Conservation (phyloP, 1,284 basidiomycete species). For the Austropuccinia psidii region DNA sequence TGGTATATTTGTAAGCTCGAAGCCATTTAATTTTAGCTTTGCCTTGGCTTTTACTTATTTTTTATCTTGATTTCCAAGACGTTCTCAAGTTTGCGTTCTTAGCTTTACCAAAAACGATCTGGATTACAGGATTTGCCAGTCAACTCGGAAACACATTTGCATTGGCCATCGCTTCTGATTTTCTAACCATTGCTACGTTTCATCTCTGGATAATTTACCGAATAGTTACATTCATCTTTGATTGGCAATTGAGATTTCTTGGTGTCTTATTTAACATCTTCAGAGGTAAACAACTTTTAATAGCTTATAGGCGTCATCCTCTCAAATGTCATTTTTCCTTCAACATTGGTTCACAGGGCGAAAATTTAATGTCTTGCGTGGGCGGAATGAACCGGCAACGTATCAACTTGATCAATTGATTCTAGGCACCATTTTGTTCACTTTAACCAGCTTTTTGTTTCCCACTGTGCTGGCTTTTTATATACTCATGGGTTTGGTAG, state of each 20-base stretch:
- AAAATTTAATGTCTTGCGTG: constrained; percentile 70
- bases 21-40: background rate
- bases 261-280: constrained; percentile 87
- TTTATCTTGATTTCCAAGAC: constrained; percentile 40
- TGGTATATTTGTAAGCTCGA: constrained; percentile 59
- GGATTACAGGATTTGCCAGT: constrained; percentile 55
- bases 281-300: constrained; percentile 57
- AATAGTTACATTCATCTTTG: constrained; percentile 60
- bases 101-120: constrained; percentile 53
- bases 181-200: constrained; percentile 60
- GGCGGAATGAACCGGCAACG: constrained; percentile 75
- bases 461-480: constrained; percentile 86
- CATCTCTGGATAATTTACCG: constrained; percentile 69
- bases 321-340: background rate
- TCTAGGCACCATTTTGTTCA: constrained; percentile 90
- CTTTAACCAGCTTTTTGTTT: constrained; percentile 76
- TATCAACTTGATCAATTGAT: constrained; percentile 91
- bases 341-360: constrained; percentile 56
- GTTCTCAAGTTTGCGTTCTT: constrained; percentile 49
- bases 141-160: constrained; percentile 63
- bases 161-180: constrained; percentile 61
- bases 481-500: constrained; percentile 65
- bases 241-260: constrained; percentile 57
- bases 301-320: background rate
- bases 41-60: constrained; percentile 39